These are phyloP conservation scores for Lyophyllum decastes DNA, from an alignment of 768 basidiomycete species.

Conservation along the genomic window DNA sequence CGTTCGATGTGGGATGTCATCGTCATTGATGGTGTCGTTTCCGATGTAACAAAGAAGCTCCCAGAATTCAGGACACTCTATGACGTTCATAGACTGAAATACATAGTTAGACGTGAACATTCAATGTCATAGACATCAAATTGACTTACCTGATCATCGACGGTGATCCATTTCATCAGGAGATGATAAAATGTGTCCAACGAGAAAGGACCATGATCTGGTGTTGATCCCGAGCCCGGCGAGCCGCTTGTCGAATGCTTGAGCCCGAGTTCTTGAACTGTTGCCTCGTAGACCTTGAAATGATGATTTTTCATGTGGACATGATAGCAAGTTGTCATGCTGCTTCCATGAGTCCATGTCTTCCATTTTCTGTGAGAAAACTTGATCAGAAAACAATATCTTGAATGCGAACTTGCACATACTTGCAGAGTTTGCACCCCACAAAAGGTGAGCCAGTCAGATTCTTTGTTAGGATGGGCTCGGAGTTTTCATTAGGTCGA, in stretches of 20 bases:
- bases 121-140: not conserved
- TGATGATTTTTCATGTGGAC: slow-evolving; percentile 1
- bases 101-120: not conserved
- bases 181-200: too few species aligned
- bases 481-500: not conserved
- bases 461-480: not conserved
- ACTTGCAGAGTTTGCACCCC: too few species aligned
- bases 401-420: not conserved
- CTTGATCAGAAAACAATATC: not conserved
- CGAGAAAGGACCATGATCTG: slow-evolving; percentile 5
- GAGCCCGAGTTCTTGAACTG: not conserved
- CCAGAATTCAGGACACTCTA: slow-evolving; percentile 34
- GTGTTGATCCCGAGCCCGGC: not conserved
- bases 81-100: slow-evolving; percentile 35
- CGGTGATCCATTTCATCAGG: slow-evolving; percentile 23
- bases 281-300: not conserved
- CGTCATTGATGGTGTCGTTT: slow-evolving; percentile 19
- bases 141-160: slow-evolving; percentile 33
- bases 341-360: slow-evolving; percentile 9
- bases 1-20: slow-evolving; percentile 36
- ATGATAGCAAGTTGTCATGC: slow-evolving; percentile 6
- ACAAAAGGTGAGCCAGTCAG: too few species aligned
- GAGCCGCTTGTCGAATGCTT: not conserved
- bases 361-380: slow-evolving; percentile 11
- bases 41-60: slow-evolving; percentile 30